phyloP scores from a whole-genome alignment of 495 filamentous ascomycete genomes.

The Penicillium tannophilum region DNA sequence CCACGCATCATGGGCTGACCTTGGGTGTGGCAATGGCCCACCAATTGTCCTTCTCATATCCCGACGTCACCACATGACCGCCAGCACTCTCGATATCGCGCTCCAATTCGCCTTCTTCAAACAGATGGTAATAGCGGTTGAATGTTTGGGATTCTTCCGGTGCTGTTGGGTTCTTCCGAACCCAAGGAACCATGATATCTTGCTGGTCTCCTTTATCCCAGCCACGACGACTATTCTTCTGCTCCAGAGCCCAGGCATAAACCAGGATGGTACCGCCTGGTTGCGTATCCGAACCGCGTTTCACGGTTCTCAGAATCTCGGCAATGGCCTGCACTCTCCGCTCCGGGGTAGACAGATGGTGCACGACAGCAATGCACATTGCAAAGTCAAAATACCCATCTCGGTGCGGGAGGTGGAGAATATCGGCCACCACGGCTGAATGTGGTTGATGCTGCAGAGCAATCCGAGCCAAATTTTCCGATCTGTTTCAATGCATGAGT shows the following conservation, averaged over 20 bases:
- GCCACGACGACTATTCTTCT: conserved; percentile 82
- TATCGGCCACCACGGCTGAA: conserved; percentile 71
- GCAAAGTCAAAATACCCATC: conserved; percentile 79
- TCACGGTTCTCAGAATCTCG: conserved; percentile 70
- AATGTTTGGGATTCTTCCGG: conserved; percentile 50
- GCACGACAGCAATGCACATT: conserved; percentile 91
- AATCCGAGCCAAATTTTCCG: conserved; percentile 72
- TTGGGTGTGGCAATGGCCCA: conserved; percentile 69
- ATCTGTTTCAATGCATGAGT: conserved; percentile 45
- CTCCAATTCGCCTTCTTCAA: conserved; percentile 83
- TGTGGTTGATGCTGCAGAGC: conserved; percentile 66
- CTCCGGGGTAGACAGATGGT: conserved; percentile 85
- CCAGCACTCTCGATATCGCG: conserved; percentile 74
- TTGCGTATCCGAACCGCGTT: conserved; percentile 30
- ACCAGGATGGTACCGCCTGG: conserved; percentile 69
- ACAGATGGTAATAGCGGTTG: conserved; percentile 94
- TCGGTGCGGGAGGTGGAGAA: conserved; percentile 68
- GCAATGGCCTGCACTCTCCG: conserved; percentile 74
- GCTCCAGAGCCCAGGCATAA: conserved; percentile 97
- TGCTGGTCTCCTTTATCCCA: conserved; percentile 88
- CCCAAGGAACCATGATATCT: conserved; percentile 97
- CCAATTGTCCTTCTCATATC: conserved; percentile 99
- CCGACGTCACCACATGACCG: conserved; percentile 73
- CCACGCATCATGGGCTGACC: conserved; percentile 13
- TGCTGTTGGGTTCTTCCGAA: conserved; percentile 53